phyloP scores from a whole-genome alignment of 345 rosid genomes.

The Gossypium bickii region DNA sequence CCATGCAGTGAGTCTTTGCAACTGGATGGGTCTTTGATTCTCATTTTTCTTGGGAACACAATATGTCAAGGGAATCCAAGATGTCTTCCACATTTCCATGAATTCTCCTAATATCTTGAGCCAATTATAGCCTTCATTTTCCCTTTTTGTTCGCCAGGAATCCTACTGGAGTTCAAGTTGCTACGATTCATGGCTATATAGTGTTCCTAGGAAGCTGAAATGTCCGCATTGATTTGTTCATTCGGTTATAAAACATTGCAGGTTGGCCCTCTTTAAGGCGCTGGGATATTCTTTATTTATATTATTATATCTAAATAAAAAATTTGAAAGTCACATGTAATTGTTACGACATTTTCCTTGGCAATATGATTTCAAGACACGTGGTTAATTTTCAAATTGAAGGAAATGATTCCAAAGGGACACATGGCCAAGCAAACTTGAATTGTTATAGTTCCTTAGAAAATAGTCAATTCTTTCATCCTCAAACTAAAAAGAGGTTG shows the following conservation, averaged over 20 bases:
- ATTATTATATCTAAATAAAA: not conserved
- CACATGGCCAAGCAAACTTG: not conserved
- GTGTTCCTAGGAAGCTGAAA: not conserved
- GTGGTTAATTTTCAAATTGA: not conserved
- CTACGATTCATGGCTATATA: not conserved
- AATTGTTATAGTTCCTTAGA: not conserved
- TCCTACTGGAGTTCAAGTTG: not conserved
- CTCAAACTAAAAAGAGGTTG: not conserved
- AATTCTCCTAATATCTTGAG: not conserved
- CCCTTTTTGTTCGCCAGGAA: not conserved
- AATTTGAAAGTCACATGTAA: not conserved
- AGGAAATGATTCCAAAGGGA: slow-evolving; percentile 1
- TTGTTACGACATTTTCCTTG: not conserved
- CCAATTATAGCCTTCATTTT: not conserved
- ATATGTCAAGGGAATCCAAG: not conserved
- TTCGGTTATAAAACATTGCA: not conserved
- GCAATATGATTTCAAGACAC: not conserved
- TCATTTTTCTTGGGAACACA: not conserved
- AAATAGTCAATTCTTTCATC: not conserved
- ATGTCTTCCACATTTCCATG: not conserved
- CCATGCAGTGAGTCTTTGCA: not conserved
- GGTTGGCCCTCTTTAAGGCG: not conserved
- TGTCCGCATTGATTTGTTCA: not conserved
- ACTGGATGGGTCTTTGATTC: not conserved
- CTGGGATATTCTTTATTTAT: not conserved